Base-by-base conservation (phyloP, 192 early-diverging fungal genomes). In the Helicostylum pulchrum region DNA sequence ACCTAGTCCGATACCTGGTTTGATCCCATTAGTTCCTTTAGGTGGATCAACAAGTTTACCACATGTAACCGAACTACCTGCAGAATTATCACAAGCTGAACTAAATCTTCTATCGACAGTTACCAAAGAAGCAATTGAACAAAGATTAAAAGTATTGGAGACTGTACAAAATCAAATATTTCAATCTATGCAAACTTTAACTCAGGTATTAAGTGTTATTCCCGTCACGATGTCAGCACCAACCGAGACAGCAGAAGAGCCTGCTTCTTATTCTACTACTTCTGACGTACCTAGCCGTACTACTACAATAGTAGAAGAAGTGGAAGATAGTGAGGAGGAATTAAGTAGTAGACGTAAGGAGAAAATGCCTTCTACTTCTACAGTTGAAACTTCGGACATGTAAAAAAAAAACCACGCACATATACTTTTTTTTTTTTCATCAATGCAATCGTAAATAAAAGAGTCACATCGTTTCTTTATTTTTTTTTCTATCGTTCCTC, bases 121-220 rank as follows among this genome's bases (percentile, higher is more conserved):
- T 23, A 86, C 86, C 3, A 75, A 85, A 34, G 76, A 81, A 2
- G 87, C 83, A 3, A 80, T 91, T 2, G 76, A 77, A 53, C 87
- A 91, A 42, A 77, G 87, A 11, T 72, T 91, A 42, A 79, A 85
- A 11, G 75, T 89, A 26, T 67, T 91, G 49, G 79, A 88, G 26
- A 78, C 78, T 1, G 75, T 85, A 8, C 83, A 89, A 59, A 62
- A 62, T 1, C 89, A 91, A 70, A 81, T 89, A 36, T 73, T 76
- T 20, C 61, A 80, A 21, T 64, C 68, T 9, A 82, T 85, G 36
- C 67, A 68, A 20, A 51, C 67, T 12, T 62, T 85, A 21, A 72
- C 73, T 5, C 72, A 71, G 15, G 79, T 69, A 8, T 14, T 85
- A 7, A 73, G 71, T 26, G 73, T 65, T 2, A 43, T 85, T 23